Evolutionary conservation across 352 stramenopile genomes (phyloP).

Genomic region (Phytophthora agathidicida): DNA sequence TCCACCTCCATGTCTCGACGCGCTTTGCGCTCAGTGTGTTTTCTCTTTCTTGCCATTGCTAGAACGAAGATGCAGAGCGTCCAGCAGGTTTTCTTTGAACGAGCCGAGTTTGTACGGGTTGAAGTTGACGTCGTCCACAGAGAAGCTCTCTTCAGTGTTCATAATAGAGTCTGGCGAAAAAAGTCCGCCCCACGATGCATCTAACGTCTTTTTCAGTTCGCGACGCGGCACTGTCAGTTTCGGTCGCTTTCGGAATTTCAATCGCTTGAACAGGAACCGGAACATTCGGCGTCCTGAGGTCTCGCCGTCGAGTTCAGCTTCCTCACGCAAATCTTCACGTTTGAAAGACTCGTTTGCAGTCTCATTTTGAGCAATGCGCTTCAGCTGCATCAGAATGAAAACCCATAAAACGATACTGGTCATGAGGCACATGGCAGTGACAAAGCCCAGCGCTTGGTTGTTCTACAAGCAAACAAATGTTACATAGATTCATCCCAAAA

Average conservation of each 20-base stretch:
- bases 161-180: constrained; percentile 75
- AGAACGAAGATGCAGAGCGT: constrained; percentile 48
- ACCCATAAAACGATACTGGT: constrained; percentile 66
- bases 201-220: constrained; percentile 61
- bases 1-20: neutral
- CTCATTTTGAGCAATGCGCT: constrained; percentile 72
- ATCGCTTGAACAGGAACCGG: constrained; percentile 50
- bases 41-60: constrained; percentile 34
- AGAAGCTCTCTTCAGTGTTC: constrained; percentile 76
- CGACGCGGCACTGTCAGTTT: constrained; percentile 29
- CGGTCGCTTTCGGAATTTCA: constrained; percentile 36
- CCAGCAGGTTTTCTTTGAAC: constrained; percentile 65
- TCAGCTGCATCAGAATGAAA: constrained; percentile 79
- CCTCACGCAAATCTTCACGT: constrained; percentile 70
- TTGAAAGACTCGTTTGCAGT: constrained; percentile 88
- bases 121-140: constrained; percentile 71
- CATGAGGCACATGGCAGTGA: constrained; percentile 67
- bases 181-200: constrained; percentile 77
- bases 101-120: constrained; percentile 78
- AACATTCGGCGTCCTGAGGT: constrained; percentile 48
- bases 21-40: constrained; percentile 17
- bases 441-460: constrained; percentile 71
- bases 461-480: constrained; percentile 36
- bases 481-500: neutral
- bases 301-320: constrained; percentile 56